phyloP scores from a whole-genome alignment of 768 basidiomycete species.

The Cubamyces sp. region DNA sequence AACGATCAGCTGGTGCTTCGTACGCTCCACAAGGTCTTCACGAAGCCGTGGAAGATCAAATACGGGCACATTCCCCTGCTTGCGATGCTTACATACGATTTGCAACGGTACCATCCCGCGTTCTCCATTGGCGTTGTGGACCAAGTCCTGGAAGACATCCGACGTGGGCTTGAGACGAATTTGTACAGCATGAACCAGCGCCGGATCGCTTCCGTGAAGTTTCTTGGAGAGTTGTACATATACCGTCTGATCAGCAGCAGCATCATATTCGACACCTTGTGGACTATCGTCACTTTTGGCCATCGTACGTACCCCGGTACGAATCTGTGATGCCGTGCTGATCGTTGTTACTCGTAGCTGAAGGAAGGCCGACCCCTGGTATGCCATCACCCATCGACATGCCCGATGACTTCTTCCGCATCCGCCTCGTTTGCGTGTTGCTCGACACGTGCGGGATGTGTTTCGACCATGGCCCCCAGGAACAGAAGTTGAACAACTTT shows the following conservation, averaged over 20 bases:
- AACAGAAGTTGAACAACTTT: conserved; percentile 92
- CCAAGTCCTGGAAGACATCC: conserved; percentile 91
- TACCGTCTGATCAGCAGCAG: conserved; percentile 89
- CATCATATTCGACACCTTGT: conserved; percentile 91
- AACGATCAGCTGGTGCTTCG: conserved; percentile 67
- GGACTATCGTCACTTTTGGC: conserved; percentile 94
- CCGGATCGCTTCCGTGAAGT: conserved; percentile 89
- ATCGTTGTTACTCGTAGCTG: conserved; percentile 54
- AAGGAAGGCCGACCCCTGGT: conserved; percentile 84
- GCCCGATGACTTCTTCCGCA: conserved; percentile 95
- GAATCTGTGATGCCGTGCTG: conserved; percentile 4
- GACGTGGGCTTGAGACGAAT: conserved; percentile 91
- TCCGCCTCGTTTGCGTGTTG: conserved; percentile 88
- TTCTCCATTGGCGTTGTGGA: conserved; percentile 91
- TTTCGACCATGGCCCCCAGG: conserved; percentile 92
- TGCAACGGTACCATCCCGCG: conserved; percentile 89
- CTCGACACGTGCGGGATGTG: conserved; percentile 97
- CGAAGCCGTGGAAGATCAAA: conserved; percentile 98
- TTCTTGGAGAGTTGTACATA: conserved; percentile 96
- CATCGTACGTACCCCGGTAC: conserved; percentile 68
- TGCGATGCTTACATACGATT: conserved; percentile 93
- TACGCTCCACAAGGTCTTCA: conserved; percentile 85
- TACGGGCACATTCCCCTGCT: conserved; percentile 87
- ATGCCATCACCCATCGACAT: conserved; percentile 79
- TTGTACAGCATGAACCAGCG: conserved; percentile 95